A percentile compares a stretch with the other conserved stretches of the same genome.
Evolutionary conservation across 306 rosid species (phyloP).

Genomic region (Amphicarpaea edgeworthii): DNA sequence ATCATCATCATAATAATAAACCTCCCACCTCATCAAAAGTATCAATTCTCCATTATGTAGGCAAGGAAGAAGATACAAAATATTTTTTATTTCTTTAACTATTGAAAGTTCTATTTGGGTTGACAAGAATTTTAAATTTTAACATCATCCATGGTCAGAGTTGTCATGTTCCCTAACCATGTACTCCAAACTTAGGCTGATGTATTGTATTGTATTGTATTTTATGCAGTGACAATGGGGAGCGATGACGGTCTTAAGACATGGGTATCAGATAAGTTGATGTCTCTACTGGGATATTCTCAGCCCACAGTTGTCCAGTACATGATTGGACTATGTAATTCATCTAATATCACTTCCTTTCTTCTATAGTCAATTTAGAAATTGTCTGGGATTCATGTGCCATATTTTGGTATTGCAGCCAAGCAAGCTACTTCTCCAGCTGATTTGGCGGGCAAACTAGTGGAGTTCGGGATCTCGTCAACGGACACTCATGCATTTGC

Average conservation of each 20-base stretch:
- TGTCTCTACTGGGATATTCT: slow-evolving; percentile 81
- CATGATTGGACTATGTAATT: slow-evolving; percentile 78
- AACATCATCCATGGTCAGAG: neutral
- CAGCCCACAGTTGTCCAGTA: slow-evolving; percentile 75
- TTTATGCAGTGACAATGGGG: slow-evolving; percentile 62
- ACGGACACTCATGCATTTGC: slow-evolving; percentile 74
- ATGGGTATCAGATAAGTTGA: slow-evolving; percentile 86
- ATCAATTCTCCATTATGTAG: no score
- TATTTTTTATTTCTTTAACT: slow-evolving; percentile 4
- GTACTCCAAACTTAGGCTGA: slow-evolving; percentile 23
- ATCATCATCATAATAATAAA: no score
- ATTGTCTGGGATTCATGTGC: slow-evolving; percentile 13
- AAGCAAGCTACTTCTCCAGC: slow-evolving; percentile 80
- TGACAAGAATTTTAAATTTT: neutral
- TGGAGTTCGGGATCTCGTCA: slow-evolving; percentile 65
- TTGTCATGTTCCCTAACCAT: neutral
- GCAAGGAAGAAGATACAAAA: no score
- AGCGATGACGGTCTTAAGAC: slow-evolving; percentile 66
- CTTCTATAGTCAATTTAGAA: slow-evolving; percentile 37
- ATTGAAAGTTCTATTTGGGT: slow-evolving; percentile 20
- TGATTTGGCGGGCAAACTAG: slow-evolving; percentile 68
- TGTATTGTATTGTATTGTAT: slow-evolving; percentile 18
- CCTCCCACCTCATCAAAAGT: no score
- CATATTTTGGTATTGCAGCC: slow-evolving; percentile 59
- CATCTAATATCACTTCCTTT: slow-evolving; percentile 30